Evolutionary conservation across 106 monocot species (phyloP).

Genomic region (Dendrobium chrysotoxum): DNA sequence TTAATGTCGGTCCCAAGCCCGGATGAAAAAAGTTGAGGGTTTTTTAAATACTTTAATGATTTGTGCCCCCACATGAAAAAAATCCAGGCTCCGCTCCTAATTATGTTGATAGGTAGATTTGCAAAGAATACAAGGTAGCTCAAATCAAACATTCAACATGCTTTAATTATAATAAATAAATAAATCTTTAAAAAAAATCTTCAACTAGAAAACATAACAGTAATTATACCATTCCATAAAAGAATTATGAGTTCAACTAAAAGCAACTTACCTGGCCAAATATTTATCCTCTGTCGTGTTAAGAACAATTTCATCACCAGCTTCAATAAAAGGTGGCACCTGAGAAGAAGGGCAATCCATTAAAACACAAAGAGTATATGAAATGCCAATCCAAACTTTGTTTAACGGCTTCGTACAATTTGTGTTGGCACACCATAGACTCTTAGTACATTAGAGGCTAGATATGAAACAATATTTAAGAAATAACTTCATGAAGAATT

Average conservation of each 20-base stretch:
- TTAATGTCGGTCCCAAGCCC: too few species aligned
- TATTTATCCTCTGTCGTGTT: conserved; percentile 13
- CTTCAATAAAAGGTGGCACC: conserved; percentile 11
- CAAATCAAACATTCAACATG: background rate
- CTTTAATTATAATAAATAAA: background rate
- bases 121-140: background rate
- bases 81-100: too few species aligned
- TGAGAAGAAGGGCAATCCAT: background rate
- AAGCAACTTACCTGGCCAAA: conserved; percentile 4
- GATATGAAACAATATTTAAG: background rate
- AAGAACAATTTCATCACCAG: conserved; percentile 8
- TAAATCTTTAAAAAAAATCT: background rate
- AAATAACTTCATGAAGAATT: background rate
- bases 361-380: background rate
- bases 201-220: background rate
- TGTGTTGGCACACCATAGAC: background rate
- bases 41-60: too few species aligned
- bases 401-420: background rate
- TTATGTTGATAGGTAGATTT: background rate
- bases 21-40: too few species aligned
- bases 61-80: too few species aligned
- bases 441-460: background rate
- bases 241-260: background rate
- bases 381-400: background rate
- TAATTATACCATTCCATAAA: background rate